phyloP scores from a whole-genome alignment of 2,329 filamentous ascomycete genomes.

The Verticillium albo-atrum region DNA sequence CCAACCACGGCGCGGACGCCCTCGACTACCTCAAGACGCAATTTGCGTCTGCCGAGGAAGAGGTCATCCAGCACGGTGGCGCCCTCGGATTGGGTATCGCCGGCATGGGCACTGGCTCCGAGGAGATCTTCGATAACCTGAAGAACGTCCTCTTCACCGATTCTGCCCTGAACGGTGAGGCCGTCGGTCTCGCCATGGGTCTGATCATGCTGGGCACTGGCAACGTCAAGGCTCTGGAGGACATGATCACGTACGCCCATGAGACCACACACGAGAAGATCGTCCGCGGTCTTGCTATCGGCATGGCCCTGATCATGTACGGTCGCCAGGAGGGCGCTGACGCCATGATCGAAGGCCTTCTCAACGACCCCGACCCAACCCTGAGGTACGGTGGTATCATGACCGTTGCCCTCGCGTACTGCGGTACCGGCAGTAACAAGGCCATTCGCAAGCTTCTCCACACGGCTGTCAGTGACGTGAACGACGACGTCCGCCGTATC shows the following conservation, averaged over 20 bases:
- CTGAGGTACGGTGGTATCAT: slow-evolving; percentile 96
- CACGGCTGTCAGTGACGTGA: slow-evolving; percentile 95
- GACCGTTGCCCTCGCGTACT: slow-evolving; percentile 97
- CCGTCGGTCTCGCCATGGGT: slow-evolving; percentile 92
- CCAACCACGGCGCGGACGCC: slow-evolving; percentile 92
- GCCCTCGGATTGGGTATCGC: slow-evolving; percentile 93
- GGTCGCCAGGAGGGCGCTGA: slow-evolving; percentile 92
- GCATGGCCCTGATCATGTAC: slow-evolving; percentile 99
- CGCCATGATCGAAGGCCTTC: slow-evolving; percentile 85
- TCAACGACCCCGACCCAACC: slow-evolving; percentile 90
- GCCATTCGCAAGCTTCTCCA: slow-evolving; percentile 94
- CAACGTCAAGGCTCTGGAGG: slow-evolving; percentile 85
- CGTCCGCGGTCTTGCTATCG: slow-evolving; percentile 88
- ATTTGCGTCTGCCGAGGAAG: slow-evolving; percentile 73
- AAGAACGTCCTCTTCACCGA: slow-evolving; percentile 87
- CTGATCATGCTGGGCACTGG: slow-evolving; percentile 98
- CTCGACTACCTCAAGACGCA: slow-evolving; percentile 73
- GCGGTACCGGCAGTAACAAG: slow-evolving; percentile 96
- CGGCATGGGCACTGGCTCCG: slow-evolving; percentile 92
- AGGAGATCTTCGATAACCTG: slow-evolving; percentile 86
- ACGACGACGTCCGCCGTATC: slow-evolving; percentile 91
- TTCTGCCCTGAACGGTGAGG: slow-evolving; percentile 94
- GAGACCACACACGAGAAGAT: slow-evolving; percentile 99
- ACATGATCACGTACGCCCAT: slow-evolving; percentile 97
- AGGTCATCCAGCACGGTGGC: slow-evolving; percentile 95